phyloP scores from a whole-genome alignment of 306 rosid species.

The Cercis canadensis region DNA sequence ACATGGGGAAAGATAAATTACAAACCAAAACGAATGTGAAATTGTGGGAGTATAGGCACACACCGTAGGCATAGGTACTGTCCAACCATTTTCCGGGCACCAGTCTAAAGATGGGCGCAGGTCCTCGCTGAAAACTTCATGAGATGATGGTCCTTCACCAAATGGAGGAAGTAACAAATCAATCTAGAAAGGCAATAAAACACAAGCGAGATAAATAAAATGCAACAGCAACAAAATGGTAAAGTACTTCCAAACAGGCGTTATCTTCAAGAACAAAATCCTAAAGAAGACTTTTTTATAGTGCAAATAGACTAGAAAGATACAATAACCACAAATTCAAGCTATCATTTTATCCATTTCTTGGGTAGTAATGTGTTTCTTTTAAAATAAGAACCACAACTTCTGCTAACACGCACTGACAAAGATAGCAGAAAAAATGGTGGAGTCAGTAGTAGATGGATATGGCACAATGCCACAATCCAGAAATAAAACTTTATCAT shows the following conservation, averaged over 20 bases:
- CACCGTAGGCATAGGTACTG: constrained; percentile 62
- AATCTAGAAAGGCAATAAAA: constrained; percentile 53
- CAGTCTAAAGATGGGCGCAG: constrained; percentile 85
- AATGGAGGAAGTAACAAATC: constrained; percentile 71
- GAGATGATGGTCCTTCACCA: constrained; percentile 77
- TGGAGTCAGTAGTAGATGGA: too few relatives aligned
- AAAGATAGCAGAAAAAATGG: too few relatives aligned
- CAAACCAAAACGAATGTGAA: constrained; percentile 16
- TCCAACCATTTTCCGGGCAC: constrained; percentile 78
- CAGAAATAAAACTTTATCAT: background rate
- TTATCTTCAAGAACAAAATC: background rate
- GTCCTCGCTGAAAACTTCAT: constrained; percentile 63
- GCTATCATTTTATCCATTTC: constrained; percentile 2
- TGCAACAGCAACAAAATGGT: background rate
- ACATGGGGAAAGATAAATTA: background rate
- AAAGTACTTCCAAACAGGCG: constrained; percentile 1
- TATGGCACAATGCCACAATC: background rate
- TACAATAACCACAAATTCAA: background rate
- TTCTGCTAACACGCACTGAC: too few relatives aligned
- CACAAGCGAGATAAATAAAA: constrained; percentile 2
- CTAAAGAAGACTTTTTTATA: background rate
- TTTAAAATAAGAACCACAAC: too few relatives aligned
- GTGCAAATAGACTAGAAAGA: background rate
- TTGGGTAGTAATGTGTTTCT: too few relatives aligned
- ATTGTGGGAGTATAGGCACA: constrained; percentile 35